Base-by-base conservation (phyloP, 768 basidiomycete genomes). In the Suillus paluster region DNA sequence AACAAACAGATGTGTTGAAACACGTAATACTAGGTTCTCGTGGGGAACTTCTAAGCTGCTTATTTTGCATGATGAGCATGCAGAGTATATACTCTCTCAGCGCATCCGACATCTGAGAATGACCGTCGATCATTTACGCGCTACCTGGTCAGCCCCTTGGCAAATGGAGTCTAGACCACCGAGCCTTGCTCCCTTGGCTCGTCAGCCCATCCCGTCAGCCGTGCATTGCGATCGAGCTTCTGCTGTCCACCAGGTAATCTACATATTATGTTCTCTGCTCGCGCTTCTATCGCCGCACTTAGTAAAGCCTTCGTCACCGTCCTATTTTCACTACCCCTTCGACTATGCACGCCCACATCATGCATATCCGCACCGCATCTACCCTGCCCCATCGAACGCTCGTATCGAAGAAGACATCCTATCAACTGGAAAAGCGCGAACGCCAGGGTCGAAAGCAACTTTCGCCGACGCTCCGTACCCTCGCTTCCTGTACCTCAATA, bases 341-440 rank as follows among this genome's bases (percentile, higher is more conserved):
- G 2, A 55, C 54, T 30, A 34, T 64, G 38, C 49, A 30, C 33
- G 30, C 15, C 49, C 49, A 39, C 38, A 50, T 27, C 53, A 69
- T 60, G 60, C 52, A 60, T 39, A 63, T 63, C 46, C 60, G 38
- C n/a, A 19, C 64, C 8, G 27, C 42, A 15, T 53, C n/a, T 17
- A 11, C 62, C 2, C 50, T 33, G 34, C 62, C 34, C 62, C 54
- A 11, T 63, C 63, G 14, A 39, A 54, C 30, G 42, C 60, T 21
- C 61, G 59, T 53, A 58, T 74, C 45, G 64, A 71, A 1, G 60
- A 57, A 64, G 68, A 42, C 54, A 48, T 71, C 7, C 23, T 69
- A 8, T 57, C 64, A 34, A 63, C 66, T 45, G 69, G 70, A n/a
- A 68, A 23, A 19, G 69, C 73, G 30, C 73, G 60, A 33, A 64